These are phyloP conservation scores for Rhizopogon sp. DNA, from an alignment of 768 basidiomycete species.

Conservation along the genomic window DNA sequence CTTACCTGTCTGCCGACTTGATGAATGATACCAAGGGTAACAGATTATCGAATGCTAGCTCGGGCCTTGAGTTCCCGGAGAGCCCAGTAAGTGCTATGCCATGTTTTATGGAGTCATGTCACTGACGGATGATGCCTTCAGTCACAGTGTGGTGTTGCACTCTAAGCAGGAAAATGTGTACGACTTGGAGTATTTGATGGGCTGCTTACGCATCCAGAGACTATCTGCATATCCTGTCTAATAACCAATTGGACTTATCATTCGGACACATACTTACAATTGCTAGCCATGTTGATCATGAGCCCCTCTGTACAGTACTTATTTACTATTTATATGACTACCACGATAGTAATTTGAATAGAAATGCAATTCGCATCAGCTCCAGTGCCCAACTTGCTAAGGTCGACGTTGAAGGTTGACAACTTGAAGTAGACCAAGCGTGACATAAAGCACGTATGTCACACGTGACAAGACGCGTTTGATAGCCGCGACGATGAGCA, in stretches of 20 bases:
- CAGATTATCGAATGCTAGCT: constrained; percentile 6
- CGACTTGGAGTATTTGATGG: not conserved
- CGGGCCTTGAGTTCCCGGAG: not conserved
- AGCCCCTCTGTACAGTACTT: too few relatives aligned
- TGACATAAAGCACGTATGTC: constrained; percentile 15
- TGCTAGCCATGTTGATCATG: too few relatives aligned
- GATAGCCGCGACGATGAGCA: constrained; percentile 23
- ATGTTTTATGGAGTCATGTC: not conserved
- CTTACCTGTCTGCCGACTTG: not conserved
- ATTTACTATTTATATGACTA: not conserved
- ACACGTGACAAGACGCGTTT: constrained; percentile 18
- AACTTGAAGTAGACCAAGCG: not conserved
- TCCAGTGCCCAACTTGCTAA: too few relatives aligned
- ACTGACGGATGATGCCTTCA: not conserved
- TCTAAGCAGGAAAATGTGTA: not conserved
- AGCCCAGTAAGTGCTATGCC: constrained; percentile 1
- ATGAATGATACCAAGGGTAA: not conserved
- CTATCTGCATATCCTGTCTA: not conserved
- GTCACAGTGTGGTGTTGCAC: constrained; percentile 7
- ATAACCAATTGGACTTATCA: not conserved
- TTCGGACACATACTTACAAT: too few relatives aligned
- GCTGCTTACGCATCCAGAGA: not conserved
- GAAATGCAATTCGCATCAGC: not conserved
- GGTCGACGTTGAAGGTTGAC: not conserved
- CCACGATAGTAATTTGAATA: not conserved